phyloP scores from a whole-genome alignment of 2,329 filamentous ascomycete genomes.

The Westerdykella ornata region DNA sequence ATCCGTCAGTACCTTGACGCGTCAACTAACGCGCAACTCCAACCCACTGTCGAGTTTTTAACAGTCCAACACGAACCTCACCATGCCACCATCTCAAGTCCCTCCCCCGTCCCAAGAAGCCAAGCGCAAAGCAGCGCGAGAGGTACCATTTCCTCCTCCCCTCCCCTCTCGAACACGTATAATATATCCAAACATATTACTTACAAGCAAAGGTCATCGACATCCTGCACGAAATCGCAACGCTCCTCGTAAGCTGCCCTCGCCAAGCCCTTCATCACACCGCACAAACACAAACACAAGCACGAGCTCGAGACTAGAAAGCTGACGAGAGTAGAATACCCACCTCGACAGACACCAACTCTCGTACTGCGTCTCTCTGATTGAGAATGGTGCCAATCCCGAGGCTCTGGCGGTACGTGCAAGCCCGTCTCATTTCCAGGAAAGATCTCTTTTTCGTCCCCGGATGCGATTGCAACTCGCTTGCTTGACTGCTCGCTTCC shows the following conservation, averaged over 20 bases:
- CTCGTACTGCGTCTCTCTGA: conserved; percentile 91
- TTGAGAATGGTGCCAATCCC: conserved; percentile 95
- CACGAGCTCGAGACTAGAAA: background rate
- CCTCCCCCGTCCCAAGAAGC: conserved; percentile 24
- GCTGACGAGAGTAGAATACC: conserved; percentile 62
- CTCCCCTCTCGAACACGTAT: background rate
- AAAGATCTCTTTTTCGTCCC: background rate
- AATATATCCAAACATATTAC: no score
- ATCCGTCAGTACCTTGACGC: background rate
- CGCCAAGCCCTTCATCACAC: background rate
- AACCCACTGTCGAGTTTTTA: background rate
- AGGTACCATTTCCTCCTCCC: conserved; percentile 44
- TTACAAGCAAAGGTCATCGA: conserved; percentile 50
- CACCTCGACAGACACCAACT: conserved; percentile 84
- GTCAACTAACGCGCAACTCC: background rate
- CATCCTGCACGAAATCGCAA: conserved; percentile 78
- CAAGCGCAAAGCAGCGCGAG: conserved; percentile 70
- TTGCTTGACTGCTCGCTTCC: background rate
- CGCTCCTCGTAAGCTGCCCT: conserved; percentile 65
- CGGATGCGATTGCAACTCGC: no score
- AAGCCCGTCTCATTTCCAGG: background rate
- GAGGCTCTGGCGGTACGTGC: conserved; percentile 80
- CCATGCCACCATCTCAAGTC: no score
- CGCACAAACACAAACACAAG: background rate
- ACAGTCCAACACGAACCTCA: background rate